Percentiles rank a stretch among this genome's conserved stretches.
phyloP scores from a whole-genome alignment of 106 monocot species.

The Dioscorea alata region DNA sequence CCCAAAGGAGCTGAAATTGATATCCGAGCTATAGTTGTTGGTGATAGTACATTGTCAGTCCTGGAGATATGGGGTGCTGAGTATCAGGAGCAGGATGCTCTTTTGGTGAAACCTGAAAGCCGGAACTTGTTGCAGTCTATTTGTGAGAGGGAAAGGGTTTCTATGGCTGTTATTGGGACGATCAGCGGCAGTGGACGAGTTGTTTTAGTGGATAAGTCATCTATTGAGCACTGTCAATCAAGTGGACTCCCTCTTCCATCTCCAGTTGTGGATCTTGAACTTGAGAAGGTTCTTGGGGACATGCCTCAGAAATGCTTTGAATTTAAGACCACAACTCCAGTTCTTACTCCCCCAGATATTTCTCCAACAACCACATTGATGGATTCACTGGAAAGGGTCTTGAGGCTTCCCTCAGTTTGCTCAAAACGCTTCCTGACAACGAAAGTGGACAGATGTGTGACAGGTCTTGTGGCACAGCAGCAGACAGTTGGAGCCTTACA shows the following conservation, averaged over 20 bases:
- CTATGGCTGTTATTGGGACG: conserved; percentile 89
- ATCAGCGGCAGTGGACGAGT: conserved; percentile 67
- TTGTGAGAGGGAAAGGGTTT: conserved; percentile 83
- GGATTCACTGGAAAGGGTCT: conserved; percentile 63
- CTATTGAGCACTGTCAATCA: conserved; percentile 30
- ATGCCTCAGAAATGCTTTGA: conserved; percentile 92
- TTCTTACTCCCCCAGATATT: conserved; percentile 53
- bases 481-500: conserved; percentile 93
- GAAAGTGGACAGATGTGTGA: conserved; percentile 95
- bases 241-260: conserved; percentile 43
- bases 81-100: conserved; percentile 97
- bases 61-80: conserved; percentile 99
- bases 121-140: conserved; percentile 40
- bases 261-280: conserved; percentile 87
- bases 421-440: conserved; percentile 93
- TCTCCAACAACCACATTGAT: conserved; percentile 57
- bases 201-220: conserved; percentile 56
- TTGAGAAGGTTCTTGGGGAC: conserved; percentile 90
- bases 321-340: conserved; percentile 35
- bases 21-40: conserved; percentile 66
- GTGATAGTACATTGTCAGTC: conserved; percentile 95
- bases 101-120: conserved; percentile 71
- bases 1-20: conserved; percentile 92
- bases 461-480: conserved; percentile 91
- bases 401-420: conserved; percentile 82